phyloP scores from a whole-genome alignment of 2,329 filamentous ascomycete species.

The Curvularia sp. region DNA sequence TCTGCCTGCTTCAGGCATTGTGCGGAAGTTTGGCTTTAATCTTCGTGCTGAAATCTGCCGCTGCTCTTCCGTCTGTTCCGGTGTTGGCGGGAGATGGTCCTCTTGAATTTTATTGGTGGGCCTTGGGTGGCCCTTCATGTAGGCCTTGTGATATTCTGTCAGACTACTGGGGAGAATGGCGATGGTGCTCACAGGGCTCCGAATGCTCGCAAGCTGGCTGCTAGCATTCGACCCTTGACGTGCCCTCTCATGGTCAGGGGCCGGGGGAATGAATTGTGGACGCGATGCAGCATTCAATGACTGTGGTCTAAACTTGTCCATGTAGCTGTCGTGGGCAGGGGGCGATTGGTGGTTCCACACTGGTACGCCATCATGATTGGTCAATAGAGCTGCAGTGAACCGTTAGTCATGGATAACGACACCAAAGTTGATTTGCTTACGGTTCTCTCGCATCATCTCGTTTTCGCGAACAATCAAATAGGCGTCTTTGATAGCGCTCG shows the following conservation, averaged over 20 bases:
- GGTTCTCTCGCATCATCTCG: conserved; percentile 93
- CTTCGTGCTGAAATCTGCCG: conserved; percentile 81
- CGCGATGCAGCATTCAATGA: conserved; percentile 43
- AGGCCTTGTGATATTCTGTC: conserved; percentile 87
- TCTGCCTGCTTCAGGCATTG: conserved; percentile 63
- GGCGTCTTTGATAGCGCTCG: conserved; percentile 97
- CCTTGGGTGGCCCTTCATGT: conserved; percentile 72
- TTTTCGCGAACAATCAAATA: conserved; percentile 98
- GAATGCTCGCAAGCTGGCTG: conserved; percentile 48
- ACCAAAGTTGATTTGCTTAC: conserved; percentile 63
- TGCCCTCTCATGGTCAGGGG: conserved; percentile 49
- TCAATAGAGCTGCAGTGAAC: conserved; percentile 58
- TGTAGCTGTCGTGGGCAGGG: conserved; percentile 56
- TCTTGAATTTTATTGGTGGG: conserved; percentile 29
- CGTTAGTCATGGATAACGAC: conserved; percentile 22
- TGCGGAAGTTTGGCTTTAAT: conserved; percentile 83
- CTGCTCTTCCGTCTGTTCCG: conserved; percentile 61
- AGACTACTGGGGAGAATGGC: conserved; percentile 90
- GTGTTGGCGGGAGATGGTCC: conserved; percentile 49
- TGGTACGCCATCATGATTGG: conserved; percentile 57
- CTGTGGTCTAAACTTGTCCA: conserved; percentile 43
- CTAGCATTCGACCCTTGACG: conserved; percentile 55
- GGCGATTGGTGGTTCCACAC: conserved; percentile 64
- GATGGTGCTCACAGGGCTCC: conserved; percentile 73
- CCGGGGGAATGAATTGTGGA: conserved; percentile 40